A percentile compares a stretch with the other conserved stretches of the same genome.
These are phyloP conservation scores for Eutrema yunnanense DNA, from an alignment of 345 rosid species.

Conservation along the genomic window DNA sequence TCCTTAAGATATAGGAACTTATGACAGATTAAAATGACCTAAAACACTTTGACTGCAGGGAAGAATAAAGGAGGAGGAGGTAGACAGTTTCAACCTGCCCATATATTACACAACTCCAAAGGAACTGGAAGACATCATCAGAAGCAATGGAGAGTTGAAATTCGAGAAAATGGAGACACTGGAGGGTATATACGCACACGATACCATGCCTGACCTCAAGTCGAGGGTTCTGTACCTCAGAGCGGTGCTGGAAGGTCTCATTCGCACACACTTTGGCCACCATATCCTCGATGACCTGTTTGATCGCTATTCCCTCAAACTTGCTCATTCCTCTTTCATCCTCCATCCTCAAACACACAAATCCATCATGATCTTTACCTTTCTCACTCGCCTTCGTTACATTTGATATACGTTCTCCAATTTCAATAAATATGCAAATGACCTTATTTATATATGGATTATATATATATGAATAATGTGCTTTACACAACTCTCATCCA, in stretches of 20 bases:
- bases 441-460: background rate
- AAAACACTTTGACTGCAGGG: conserved; percentile 5
- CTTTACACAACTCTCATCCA: conserved; percentile 4
- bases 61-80: conserved; percentile 11
- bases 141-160: background rate
- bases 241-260: conserved; percentile 19
- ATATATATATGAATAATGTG: background rate
- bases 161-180: conserved; percentile 21
- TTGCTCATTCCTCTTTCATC: conserved; percentile 21
- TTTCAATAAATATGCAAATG: background rate
- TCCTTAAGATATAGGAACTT: background rate
- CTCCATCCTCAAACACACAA: conserved; percentile 16
- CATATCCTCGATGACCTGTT: conserved; percentile 25
- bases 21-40: background rate
- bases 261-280: conserved; percentile 28
- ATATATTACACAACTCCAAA: conserved; percentile 23
- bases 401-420: background rate
- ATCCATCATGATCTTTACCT: conserved; percentile 25
- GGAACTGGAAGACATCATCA: conserved; percentile 21
- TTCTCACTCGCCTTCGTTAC: conserved; percentile 1
- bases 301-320: conserved; percentile 18
- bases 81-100: conserved; percentile 30
- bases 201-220: conserved; percentile 22
- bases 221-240: conserved; percentile 24
- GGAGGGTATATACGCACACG: conserved; percentile 1